A percentile compares a stretch with the other conserved stretches of the same genome.
Evolutionary conservation across 768 basidiomycete genomes (phyloP).

Genomic region (Sutorius australiensis): DNA sequence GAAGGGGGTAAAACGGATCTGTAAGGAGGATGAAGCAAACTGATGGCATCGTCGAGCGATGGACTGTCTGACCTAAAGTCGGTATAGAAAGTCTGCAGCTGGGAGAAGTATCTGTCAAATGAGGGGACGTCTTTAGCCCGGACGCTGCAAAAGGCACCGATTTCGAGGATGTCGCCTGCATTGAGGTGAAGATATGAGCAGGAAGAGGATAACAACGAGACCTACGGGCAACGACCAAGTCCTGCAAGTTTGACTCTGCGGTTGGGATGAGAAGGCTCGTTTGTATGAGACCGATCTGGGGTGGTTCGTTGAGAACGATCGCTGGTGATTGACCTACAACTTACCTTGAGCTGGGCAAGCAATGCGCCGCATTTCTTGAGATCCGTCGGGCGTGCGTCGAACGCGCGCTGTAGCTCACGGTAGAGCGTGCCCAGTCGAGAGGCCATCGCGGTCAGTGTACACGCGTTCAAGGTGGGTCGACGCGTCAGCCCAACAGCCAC

Average conservation of each 20-base stretch:
- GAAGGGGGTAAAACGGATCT: conserved; percentile 76
- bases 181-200: background rate
- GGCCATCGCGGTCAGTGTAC: conserved; percentile 40
- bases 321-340: background rate
- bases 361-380: conserved; percentile 61
- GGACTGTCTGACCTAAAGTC: conserved; percentile 62
- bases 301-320: background rate
- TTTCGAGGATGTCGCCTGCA: conserved; percentile 90
- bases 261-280: conserved; percentile 75
- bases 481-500: conserved; percentile 47
- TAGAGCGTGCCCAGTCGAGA: conserved; percentile 55
- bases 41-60: conserved; percentile 2
- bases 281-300: conserved; percentile 72
- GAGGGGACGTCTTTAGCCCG: conserved; percentile 83
- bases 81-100: conserved; percentile 85
- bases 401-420: conserved; percentile 62
- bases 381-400: conserved; percentile 61
- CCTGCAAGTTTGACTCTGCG: conserved; percentile 55
- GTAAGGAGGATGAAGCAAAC: conserved; percentile 22
- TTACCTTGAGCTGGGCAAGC: conserved; percentile 74
- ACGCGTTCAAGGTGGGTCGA: conserved; percentile 38
- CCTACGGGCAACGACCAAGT: conserved; percentile 74
- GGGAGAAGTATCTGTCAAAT: conserved; percentile 93
- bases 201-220: background rate
- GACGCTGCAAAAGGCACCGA: conserved; percentile 93